A percentile compares a stretch with the other conserved stretches of the same genome.
phyloP scores from a whole-genome alignment of 1,139 yeast species.

The Eremothecium gossypii region DNA sequence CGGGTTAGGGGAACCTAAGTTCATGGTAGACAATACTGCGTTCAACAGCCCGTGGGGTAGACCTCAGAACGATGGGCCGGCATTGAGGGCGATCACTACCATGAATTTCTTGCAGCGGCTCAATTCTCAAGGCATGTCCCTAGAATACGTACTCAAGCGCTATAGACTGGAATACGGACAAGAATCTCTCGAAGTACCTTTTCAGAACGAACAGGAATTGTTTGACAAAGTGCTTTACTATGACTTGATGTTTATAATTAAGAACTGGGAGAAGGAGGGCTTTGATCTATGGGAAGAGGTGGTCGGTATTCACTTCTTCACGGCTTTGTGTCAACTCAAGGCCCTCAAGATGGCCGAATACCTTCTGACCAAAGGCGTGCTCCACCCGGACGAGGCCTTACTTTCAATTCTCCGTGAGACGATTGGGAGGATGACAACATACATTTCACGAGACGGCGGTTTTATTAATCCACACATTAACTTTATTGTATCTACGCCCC shows the following conservation, averaged over 20 bases:
- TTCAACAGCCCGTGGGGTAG: conserved; percentile 77
- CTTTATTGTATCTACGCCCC: conserved; percentile 64
- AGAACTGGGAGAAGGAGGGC: conserved; percentile 55
- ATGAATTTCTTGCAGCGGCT: conserved; percentile 45
- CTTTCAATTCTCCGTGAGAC: conserved; percentile 6
- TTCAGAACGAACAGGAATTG: conserved; percentile 27
- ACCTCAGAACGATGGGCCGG: conserved; percentile 95
- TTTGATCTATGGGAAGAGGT: conserved; percentile 96
- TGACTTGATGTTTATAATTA: conserved; percentile 57
- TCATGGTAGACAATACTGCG: conserved; percentile 51
- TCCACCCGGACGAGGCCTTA: conserved; percentile 4
- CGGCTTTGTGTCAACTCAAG: conserved; percentile 62
- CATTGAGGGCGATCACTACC: conserved; percentile 61
- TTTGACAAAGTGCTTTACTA: conserved; percentile 51
- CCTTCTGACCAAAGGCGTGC: not conserved
- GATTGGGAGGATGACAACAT: conserved; percentile 16
- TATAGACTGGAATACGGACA: conserved; percentile 16
- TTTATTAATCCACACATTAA: conserved; percentile 38
- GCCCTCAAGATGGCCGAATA: conserved; percentile 52
- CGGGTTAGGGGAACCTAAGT: conserved; percentile 89
- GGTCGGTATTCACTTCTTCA: conserved; percentile 65
- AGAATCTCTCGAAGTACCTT: conserved; percentile 8
- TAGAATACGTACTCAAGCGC: conserved; percentile 24
- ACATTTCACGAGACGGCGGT: conserved; percentile 36
- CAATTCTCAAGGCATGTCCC: conserved; percentile 26